Evolutionary conservation across 2,329 filamentous ascomycete species (phyloP).

Genomic region (Fusarium pseudonygamai): DNA sequence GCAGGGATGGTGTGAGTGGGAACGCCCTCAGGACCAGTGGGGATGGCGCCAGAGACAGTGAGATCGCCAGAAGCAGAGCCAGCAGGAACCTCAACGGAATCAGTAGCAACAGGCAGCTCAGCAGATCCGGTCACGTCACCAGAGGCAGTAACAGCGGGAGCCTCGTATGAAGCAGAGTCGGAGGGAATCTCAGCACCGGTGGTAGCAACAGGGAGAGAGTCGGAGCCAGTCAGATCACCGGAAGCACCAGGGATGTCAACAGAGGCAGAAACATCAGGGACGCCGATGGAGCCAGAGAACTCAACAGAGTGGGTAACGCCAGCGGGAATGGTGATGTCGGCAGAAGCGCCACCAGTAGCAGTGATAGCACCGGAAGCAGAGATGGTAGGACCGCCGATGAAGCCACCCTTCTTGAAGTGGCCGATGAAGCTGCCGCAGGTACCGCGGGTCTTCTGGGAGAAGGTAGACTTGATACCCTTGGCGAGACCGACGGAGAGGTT

Average conservation of each 20-base stretch:
- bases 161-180: neutral
- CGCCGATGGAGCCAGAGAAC: constrained; percentile 4
- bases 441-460: constrained; percentile 31
- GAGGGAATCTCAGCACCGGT: neutral
- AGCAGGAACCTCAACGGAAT: neutral
- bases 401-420: constrained; percentile 21
- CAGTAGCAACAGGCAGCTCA: neutral
- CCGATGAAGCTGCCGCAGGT: constrained; percentile 28
- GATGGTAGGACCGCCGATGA: constrained; percentile 17
- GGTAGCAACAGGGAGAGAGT: neutral
- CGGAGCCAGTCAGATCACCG: constrained; percentile 1
- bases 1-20: constrained; percentile 9
- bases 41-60: neutral
- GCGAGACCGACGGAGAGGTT: constrained; percentile 52
- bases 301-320: constrained; percentile 11
- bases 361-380: constrained; percentile 23
- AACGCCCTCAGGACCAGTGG: constrained; percentile 10
- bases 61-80: neutral
- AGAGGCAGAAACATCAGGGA: neutral
- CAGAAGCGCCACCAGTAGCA: constrained; percentile 11
- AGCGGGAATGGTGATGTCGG: constrained; percentile 9
- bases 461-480: constrained; percentile 19
- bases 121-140: neutral
- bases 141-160: neutral
- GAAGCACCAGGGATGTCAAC: constrained; percentile 3